Evolutionary conservation across 495 filamentous ascomycete genomes (phyloP).

Genomic region (Penicillium lagena): DNA sequence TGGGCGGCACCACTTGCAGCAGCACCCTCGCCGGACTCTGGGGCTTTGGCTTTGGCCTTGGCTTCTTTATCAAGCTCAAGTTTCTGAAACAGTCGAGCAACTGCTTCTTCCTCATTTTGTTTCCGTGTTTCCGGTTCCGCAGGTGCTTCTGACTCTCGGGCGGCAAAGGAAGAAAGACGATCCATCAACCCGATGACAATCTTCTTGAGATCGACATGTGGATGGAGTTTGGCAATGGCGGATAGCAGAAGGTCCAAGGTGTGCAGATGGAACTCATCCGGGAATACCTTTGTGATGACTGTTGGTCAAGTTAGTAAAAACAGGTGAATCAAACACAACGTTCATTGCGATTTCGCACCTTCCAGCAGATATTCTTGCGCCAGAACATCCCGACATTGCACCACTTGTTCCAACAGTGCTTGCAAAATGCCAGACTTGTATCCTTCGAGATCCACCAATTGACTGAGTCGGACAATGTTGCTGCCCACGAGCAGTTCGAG

Average conservation of each 20-base stretch:
- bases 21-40: slow-evolving; percentile 24
- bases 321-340: not conserved
- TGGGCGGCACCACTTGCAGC: slow-evolving; percentile 21
- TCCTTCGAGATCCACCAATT: slow-evolving; percentile 86
- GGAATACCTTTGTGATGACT: slow-evolving; percentile 99
- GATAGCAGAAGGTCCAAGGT: slow-evolving; percentile 91
- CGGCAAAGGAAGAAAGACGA: slow-evolving; percentile 84
- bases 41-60: slow-evolving; percentile 43
- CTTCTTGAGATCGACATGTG: slow-evolving; percentile 93
- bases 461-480: slow-evolving; percentile 90
- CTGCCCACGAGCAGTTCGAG: slow-evolving; percentile 91
- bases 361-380: slow-evolving; percentile 97
- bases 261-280: slow-evolving; percentile 95
- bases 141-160: slow-evolving; percentile 76
- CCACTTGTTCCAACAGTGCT: slow-evolving; percentile 90
- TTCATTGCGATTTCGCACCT: slow-evolving; percentile 34
- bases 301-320: slow-evolving; percentile 14
- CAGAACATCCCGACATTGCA: slow-evolving; percentile 93
- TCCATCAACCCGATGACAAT: slow-evolving; percentile 99
- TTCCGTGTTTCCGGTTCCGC: slow-evolving; percentile 65
- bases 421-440: slow-evolving; percentile 89
- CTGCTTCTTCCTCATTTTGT: slow-evolving; percentile 78
- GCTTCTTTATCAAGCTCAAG: slow-evolving; percentile 62
- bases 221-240: slow-evolving; percentile 85
- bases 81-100: slow-evolving; percentile 67